phyloP scores from a whole-genome alignment of 2,329 filamentous ascomycete species.

The Exophiala dermatitidis region DNA sequence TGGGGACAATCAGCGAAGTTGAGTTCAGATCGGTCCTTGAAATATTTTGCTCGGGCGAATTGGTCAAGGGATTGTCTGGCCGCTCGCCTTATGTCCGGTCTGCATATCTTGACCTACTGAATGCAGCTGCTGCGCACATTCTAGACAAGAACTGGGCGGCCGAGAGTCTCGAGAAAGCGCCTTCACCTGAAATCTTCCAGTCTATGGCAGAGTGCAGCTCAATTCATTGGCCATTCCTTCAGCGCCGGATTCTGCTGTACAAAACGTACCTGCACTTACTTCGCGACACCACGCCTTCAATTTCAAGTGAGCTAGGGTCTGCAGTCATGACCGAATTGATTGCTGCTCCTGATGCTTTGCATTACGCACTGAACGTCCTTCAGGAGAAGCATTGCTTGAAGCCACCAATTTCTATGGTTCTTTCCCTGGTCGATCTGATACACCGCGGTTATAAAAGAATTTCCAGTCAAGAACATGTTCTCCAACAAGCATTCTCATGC shows the following conservation, averaged over 20 bases:
- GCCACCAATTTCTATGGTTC: not conserved
- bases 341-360: slow-evolving; percentile 3
- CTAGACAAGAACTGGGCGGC: slow-evolving; percentile 7
- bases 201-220: not conserved
- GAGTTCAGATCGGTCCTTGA: slow-evolving; percentile 10
- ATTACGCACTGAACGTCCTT: slow-evolving; percentile 5
- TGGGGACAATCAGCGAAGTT: not conserved
- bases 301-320: not conserved
- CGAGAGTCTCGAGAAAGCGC: not conserved
- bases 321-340: slow-evolving; percentile 1
- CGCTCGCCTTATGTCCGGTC: slow-evolving; percentile 18
- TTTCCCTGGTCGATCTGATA: slow-evolving; percentile 7
- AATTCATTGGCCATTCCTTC: slow-evolving; percentile 8
- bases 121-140: slow-evolving; percentile 9
- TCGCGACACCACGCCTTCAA: not conserved
- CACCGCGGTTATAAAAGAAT: not conserved
- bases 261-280: slow-evolving; percentile 7
- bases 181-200: not conserved
- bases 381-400: not conserved
- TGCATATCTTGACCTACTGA: slow-evolving; percentile 21
- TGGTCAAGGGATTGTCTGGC: not conserved
- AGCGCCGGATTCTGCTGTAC: slow-evolving; percentile 6
- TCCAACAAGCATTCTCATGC: slow-evolving; percentile 9
- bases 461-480: slow-evolving; percentile 1
- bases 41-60: not conserved